Conservation (phyloP, 768 basidiomycete species). For the Trametes elegans region DNA sequence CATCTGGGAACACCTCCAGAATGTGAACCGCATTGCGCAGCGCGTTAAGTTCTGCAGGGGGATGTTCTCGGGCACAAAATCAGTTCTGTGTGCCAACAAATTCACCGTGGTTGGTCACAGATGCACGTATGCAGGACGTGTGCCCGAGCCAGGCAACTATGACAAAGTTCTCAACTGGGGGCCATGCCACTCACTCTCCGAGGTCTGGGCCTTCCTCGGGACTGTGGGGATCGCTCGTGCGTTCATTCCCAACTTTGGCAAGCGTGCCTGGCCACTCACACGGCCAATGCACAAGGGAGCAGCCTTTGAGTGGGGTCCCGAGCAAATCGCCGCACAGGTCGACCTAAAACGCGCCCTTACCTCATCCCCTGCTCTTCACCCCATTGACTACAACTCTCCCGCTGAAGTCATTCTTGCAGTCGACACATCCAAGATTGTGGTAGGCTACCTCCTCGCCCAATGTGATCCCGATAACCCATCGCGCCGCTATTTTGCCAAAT, state of each 20-base stretch:
- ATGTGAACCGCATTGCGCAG: too few relatives aligned
- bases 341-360: too few relatives aligned
- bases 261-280: slow-evolving; percentile 18
- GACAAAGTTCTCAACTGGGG: slow-evolving; percentile 29
- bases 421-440: too few relatives aligned
- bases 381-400: too few relatives aligned
- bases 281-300: too few relatives aligned
- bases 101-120: slow-evolving; percentile 38
- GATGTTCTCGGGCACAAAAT: slow-evolving; percentile 18
- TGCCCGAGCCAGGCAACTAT: slow-evolving; percentile 28
- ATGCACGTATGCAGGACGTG: too few relatives aligned
- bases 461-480: slow-evolving; percentile 1
- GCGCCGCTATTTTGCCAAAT: slow-evolving; percentile 28
- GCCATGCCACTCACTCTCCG: slow-evolving; percentile 13
- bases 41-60: slow-evolving; percentile 29
- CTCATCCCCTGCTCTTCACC: too few relatives aligned
- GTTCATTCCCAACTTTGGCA: slow-evolving; percentile 25
- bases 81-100: neutral
- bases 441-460: too few relatives aligned
- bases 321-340: too few relatives aligned
- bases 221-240: slow-evolving; percentile 22
- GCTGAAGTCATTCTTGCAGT: too few relatives aligned
- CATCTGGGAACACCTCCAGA: slow-evolving; percentile 38
- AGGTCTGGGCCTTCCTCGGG: slow-evolving; percentile 28
- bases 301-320: too few relatives aligned